Evolutionary conservation across 2,329 filamentous ascomycete species (phyloP), one percentile per base, ranked within the genome.

Genomic region (Trichoderma sp.): DNA sequence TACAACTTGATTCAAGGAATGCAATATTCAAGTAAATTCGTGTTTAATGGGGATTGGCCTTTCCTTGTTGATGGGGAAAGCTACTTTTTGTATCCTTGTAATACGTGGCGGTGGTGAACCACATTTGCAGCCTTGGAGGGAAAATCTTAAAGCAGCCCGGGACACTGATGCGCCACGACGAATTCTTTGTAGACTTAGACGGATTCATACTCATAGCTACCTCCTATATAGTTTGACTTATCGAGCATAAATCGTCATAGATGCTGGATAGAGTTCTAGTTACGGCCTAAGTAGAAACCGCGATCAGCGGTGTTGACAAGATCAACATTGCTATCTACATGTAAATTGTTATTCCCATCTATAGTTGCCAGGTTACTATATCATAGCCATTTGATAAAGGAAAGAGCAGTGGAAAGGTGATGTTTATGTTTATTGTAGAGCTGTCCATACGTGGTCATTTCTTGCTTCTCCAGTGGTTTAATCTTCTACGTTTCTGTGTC

Each of bases 1-100:
- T 45, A n/a, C 3, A n/a, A 9, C 1, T 0, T 0, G 7, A 18
- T 7, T 9, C 3, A 45, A 4, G n/a, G 41, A 1, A 45, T 4
- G 41, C 16, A 4, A n/a, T 45, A 9, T 4, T 45, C 3, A n/a
- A 45, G 41, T 7, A 45, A 45, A n/a, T 16, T 45, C 3, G 1
- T 45, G 16, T n/a, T 45, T 2, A 45, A 45, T 45, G 7, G 41
- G 1, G 3, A 4, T 45, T 45, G 41, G 18, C 41, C 7, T 45
- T n/a, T n/a, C 41, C 18, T n/a, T 45, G 41, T 7, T n/a, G 41
- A 45, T n/a, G 41, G 41, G 41, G 41, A 2, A 45, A 45, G 41
- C 41, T 45, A 7, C 41, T 45, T 45, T 45, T 45, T 45, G 1
- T n/a, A 45, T n/a, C 41, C 1, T 7, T 45, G 6, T 45, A 4